These are phyloP conservation scores for Aspergillus sclerotiicarbonarius DNA, from an alignment of 495 filamentous ascomycete species.

Conservation along the genomic window DNA sequence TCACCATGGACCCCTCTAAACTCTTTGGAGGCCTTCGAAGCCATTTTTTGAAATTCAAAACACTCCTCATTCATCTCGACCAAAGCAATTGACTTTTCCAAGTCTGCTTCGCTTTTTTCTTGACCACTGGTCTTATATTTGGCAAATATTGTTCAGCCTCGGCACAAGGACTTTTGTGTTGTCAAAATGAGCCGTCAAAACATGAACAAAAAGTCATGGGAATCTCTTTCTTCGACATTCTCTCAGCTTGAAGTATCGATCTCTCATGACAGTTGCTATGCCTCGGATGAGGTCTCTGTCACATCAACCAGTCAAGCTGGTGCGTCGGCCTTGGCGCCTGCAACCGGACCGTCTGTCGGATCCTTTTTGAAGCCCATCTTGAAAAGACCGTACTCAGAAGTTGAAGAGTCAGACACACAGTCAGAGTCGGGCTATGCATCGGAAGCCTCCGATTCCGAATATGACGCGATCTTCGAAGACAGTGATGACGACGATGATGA, in stretches of 20 bases:
- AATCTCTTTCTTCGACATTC: slow-evolving; percentile 43
- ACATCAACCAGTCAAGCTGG: slow-evolving; percentile 31
- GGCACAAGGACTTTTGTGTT: neutral
- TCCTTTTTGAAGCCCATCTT: slow-evolving; percentile 40
- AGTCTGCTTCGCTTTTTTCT: neutral
- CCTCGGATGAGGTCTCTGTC: slow-evolving; percentile 44
- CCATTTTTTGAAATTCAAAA: slow-evolving; percentile 22
- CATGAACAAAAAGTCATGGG: slow-evolving; percentile 38
- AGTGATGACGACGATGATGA: slow-evolving; percentile 31
- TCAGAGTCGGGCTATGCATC: slow-evolving; percentile 47
- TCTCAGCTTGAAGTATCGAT: slow-evolving; percentile 42
- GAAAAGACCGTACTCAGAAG: slow-evolving; percentile 34
- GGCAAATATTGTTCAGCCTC: too few relatives aligned
- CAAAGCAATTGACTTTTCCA: neutral
- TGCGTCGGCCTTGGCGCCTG: slow-evolving; percentile 18
- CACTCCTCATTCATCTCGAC: slow-evolving; percentile 3
- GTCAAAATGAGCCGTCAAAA: slow-evolving; percentile 27
- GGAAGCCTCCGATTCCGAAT: slow-evolving; percentile 36
- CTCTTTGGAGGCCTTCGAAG: slow-evolving; percentile 38
- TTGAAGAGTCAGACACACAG: slow-evolving; percentile 26
- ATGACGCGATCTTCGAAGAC: slow-evolving; percentile 32
- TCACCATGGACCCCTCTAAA: slow-evolving; percentile 35
- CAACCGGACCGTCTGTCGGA: slow-evolving; percentile 23
- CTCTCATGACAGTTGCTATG: slow-evolving; percentile 47
- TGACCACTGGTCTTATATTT: too few relatives aligned